These are phyloP conservation scores for Candida awuae DNA, from an alignment of 805 yeast genomes.

Conservation along the genomic window DNA sequence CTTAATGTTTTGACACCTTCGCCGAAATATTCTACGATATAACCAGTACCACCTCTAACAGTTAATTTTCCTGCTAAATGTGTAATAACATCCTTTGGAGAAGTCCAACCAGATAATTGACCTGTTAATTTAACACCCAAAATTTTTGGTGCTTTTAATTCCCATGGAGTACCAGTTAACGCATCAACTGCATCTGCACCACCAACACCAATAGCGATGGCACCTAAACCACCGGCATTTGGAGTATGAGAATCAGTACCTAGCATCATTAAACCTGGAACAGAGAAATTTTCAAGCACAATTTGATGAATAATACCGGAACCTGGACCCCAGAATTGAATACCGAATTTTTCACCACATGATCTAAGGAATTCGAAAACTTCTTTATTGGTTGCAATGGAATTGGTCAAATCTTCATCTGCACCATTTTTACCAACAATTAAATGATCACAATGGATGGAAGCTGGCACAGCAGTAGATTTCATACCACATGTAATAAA, in stretches of 20 bases:
- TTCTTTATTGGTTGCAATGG: slow-evolving; percentile 85
- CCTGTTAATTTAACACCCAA: slow-evolving; percentile 94
- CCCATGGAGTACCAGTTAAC: slow-evolving; percentile 93
- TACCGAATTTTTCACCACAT: slow-evolving; percentile 90
- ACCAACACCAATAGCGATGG: slow-evolving; percentile 97
- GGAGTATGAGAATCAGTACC: slow-evolving; percentile 99
- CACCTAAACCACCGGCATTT: slow-evolving; percentile 97
- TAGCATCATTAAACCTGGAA: slow-evolving; percentile 93
- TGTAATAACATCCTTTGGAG: slow-evolving; percentile 93
- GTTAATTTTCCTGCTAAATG: slow-evolving; percentile 90
- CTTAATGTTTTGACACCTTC: slow-evolving; percentile 88
- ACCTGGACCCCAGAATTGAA: slow-evolving; percentile 99
- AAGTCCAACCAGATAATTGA: slow-evolving; percentile 86
- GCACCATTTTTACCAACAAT: slow-evolving; percentile 95
- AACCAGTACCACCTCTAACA: slow-evolving; percentile 98
- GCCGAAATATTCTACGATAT: slow-evolving; percentile 93
- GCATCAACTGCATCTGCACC: slow-evolving; percentile 99
- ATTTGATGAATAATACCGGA: slow-evolving; percentile 98
- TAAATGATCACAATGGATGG: slow-evolving; percentile 96
- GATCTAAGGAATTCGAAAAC: slow-evolving; percentile 86
- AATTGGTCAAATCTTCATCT: slow-evolving; percentile 72
- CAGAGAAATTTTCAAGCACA: slow-evolving; percentile 90
- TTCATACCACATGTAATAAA: slow-evolving; percentile 94
- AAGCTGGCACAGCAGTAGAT: slow-evolving; percentile 86
- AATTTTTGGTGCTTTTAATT: slow-evolving; percentile 92